Base-by-base conservation (phyloP, 2,329 filamentous ascomycete species). In the Colletotrichum neosansevieriae region DNA sequence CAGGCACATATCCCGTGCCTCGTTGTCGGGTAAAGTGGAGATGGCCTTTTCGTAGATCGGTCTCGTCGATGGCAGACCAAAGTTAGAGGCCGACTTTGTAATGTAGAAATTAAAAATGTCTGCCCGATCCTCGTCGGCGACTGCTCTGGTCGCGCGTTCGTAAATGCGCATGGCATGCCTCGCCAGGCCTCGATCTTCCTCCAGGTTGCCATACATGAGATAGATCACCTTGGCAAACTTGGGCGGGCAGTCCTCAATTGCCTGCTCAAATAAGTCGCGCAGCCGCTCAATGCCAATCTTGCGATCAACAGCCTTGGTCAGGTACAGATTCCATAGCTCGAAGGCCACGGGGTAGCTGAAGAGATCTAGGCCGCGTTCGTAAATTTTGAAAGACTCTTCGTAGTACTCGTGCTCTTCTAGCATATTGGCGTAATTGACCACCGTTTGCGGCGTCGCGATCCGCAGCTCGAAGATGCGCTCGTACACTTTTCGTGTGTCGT, bases 31-130 rank as follows among this genome's bases (percentile, higher is more conserved):
- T 40, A 99, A 85, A n/a, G 94, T 92, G 11, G 93, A 91, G 73
- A 99, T 97, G 42, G 96, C 95, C 64, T 94, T 91, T 81, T 99
- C 96, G 83, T 99, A 99, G 74, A 99, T 99, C 0, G 94, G 91
- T 58, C 96, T 86, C 3, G 96, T 98, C 0, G 96, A 98, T 0
- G 96, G 94, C 58, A 99, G 88, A 36, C 97, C 96, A 76, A 99
- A 99, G 80, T 99, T 99, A 19, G 94, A 97, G 1, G 96, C 96
- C 0, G 94, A 98, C 79, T 99, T 98, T 67, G 95, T 98, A 77
- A 99, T 98, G 83, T 99, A 99, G 78, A 98, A 97, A 79, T 97
- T 96, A 84, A 98, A 99, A 94, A 99, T 98, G 75, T 97, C 94
- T 69, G 94, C 91, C 59, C 94, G 88, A 79, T 99, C 95, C 75